Base-by-base conservation (phyloP, 176 grass and related monocot genomes). In the Bonia amplexicaulis region DNA sequence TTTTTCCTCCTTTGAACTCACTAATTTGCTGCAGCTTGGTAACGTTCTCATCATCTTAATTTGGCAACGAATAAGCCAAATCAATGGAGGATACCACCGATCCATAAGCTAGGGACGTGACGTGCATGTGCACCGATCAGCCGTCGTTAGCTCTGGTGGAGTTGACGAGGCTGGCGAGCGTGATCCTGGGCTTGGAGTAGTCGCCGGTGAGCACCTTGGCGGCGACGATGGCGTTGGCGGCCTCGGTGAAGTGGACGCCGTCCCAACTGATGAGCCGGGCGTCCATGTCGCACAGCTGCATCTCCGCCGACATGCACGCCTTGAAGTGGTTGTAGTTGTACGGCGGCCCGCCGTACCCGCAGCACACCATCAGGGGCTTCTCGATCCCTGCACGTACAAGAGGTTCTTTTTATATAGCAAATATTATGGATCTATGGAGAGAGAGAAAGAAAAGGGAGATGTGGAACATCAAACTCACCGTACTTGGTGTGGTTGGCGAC, bases 331-430 rank as follows among this genome's bases (percentile, higher is more conserved):
- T 84, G 84, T 89, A 94, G 84, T 97, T 97, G 92, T 97, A 89
- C 1, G 95, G 92, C n/a, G 95, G 84, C n/a, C 95, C 92, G 4
- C 95, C 92, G 42, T 94, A 47, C 29, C 95, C 95, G 41, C 95
- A 97, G 68, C 95, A 97, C 52, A 86, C 84, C 95, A 92, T 97
- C 12, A 91, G 90, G 17, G 90, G 92, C 26, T 55, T 80, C 45
- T 90, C 92, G 20, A 97, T 80, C 25, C 85, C 91, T 93, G 55
- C 0, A 40, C 37, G 8, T 12, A 20, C 27, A 33, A 11, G 7
- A 8, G 47, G 54, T n/a, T 57, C 10, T 31, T 5, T 44, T 44
- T 2, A 5, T 14, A 1, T 48, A 48, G 14, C 46, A 48, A 48
- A 48, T 48, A 14, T 44, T 44, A 10, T 44, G 42, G 42, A 44